Conservation (phyloP, 176 grass and related monocot species). For the Oryza longistaminata region DNA sequence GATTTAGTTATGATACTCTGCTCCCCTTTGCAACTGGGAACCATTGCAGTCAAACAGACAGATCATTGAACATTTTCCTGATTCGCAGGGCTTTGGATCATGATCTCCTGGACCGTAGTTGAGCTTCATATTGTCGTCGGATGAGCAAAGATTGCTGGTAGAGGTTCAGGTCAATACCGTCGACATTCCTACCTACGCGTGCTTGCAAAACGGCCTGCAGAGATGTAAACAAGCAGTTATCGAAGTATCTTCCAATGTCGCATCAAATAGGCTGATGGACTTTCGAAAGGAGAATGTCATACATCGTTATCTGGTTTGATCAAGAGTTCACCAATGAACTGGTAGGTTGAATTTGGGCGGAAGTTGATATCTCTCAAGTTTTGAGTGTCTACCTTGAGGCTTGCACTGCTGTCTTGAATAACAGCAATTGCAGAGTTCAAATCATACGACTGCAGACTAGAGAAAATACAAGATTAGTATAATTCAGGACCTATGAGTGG, state of each 20-base stretch:
- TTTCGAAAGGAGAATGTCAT: neutral
- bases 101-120: too few species aligned
- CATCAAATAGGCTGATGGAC: neutral
- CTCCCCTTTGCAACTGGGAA: slow-evolving; percentile 2
- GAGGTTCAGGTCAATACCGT: too few species aligned
- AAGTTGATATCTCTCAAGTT: slow-evolving; percentile 62
- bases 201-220: too few species aligned
- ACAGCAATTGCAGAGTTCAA: slow-evolving; percentile 48
- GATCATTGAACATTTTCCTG: neutral
- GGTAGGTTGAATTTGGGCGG: slow-evolving; percentile 46
- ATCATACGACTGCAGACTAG: slow-evolving; percentile 69
- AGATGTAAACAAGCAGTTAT: too few species aligned
- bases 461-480: neutral
- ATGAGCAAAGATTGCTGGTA: too few species aligned
- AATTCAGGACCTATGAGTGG: neutral
- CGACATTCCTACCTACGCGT: too few species aligned
- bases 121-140: too few species aligned
- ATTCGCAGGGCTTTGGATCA: slow-evolving; percentile 26
- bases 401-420: slow-evolving; percentile 50
- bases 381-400: slow-evolving; percentile 54
- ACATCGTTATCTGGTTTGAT: slow-evolving; percentile 48
- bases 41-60: neutral
- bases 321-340: slow-evolving; percentile 83
- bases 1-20: neutral
- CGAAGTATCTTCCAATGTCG: too few species aligned